These are phyloP conservation scores for Pichia rugopelliculosa DNA, from an alignment of 805 yeast species.

Conservation along the genomic window DNA sequence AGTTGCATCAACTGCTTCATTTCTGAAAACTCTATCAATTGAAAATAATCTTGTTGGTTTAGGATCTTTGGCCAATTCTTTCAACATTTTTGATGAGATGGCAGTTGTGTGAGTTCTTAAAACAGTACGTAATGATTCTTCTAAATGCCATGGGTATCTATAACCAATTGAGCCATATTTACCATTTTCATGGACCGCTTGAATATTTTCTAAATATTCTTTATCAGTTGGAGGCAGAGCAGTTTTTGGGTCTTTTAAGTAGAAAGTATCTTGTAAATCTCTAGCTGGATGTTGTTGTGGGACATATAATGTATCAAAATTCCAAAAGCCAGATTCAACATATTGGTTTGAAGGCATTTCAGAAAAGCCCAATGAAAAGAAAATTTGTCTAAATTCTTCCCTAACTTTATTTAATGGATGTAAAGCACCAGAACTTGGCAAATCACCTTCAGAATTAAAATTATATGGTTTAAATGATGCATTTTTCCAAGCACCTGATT, in stretches of 20 bases:
- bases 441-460: slow-evolving; percentile 89
- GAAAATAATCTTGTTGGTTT: slow-evolving; percentile 88
- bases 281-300: slow-evolving; percentile 99
- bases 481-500: slow-evolving; percentile 72
- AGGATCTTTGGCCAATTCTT: slow-evolving; percentile 80
- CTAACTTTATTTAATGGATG: slow-evolving; percentile 96
- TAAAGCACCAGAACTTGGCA: slow-evolving; percentile 82
- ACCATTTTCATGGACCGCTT: slow-evolving; percentile 82
- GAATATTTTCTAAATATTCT: slow-evolving; percentile 68
- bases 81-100: slow-evolving; percentile 80
- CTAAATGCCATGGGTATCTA: slow-evolving; percentile 94
- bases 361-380: slow-evolving; percentile 95
- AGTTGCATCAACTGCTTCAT: slow-evolving; percentile 99
- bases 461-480: slow-evolving; percentile 90
- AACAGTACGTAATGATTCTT: slow-evolving; percentile 85
- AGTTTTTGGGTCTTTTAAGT: slow-evolving; percentile 81
- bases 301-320: slow-evolving; percentile 90
- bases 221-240: slow-evolving; percentile 82
- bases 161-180: slow-evolving; percentile 94
- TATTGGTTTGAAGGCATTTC: slow-evolving; percentile 99
- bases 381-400: slow-evolving; percentile 95
- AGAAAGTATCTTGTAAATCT: slow-evolving; percentile 97
- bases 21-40: slow-evolving; percentile 97
- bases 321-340: slow-evolving; percentile 98
- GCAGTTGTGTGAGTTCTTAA: slow-evolving; percentile 98